Percentiles rank a stretch among this genome's conserved stretches.
Conservation (phyloP, 108 stramenopile genomes). For the Pseudonitzschia multistriata region DNA sequence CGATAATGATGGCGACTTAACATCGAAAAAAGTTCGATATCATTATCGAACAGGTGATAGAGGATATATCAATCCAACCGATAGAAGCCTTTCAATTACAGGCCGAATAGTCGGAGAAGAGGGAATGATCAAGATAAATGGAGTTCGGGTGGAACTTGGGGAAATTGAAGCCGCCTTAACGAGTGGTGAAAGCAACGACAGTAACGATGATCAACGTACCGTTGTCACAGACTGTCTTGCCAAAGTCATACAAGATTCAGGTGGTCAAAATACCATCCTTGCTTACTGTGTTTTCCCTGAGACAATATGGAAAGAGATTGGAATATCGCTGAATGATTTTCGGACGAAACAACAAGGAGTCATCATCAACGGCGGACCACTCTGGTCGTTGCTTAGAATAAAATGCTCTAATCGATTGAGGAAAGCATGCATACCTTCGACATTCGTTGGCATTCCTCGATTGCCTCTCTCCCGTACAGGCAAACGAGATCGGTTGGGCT, state of each 20-base stretch:
- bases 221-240: conserved; percentile 62
- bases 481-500: conserved; percentile 51
- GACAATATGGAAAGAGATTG: conserved; percentile 46
- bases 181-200: conserved; percentile 24
- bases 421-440: conserved; percentile 61
- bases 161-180: conserved; percentile 74
- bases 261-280: conserved; percentile 38
- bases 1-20: not conserved
- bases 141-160: conserved; percentile 74
- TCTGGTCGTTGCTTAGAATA: conserved; percentile 50
- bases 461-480: conserved; percentile 82
- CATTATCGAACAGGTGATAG: conserved; percentile 80
- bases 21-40: conserved; percentile 2
- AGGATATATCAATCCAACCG: conserved; percentile 48
- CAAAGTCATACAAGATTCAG: conserved; percentile 11
- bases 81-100: conserved; percentile 44
- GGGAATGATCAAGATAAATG: conserved; percentile 83
- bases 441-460: conserved; percentile 58
- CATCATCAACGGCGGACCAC: conserved; percentile 50
- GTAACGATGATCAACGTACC: conserved; percentile 5
- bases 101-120: conserved; percentile 81
- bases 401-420: conserved; percentile 45
- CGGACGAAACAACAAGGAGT: conserved; percentile 32
- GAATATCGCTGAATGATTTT: conserved; percentile 1
- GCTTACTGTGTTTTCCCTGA: conserved; percentile 67